Evolutionary conservation across 306 rosid genomes (phyloP).

Genomic region (Vicia faba): DNA sequence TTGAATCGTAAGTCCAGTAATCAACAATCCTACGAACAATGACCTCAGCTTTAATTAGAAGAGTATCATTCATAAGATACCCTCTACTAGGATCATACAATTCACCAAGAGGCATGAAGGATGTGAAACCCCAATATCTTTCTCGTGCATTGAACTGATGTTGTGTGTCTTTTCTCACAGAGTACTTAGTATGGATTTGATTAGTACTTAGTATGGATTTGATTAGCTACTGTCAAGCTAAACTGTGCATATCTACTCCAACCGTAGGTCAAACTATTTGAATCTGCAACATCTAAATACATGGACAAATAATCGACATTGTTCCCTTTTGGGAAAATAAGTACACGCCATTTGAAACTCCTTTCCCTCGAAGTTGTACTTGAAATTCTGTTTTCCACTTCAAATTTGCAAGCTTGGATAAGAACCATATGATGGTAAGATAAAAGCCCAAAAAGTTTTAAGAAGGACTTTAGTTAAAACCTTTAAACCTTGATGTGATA

Average conservation of each 20-base stretch:
- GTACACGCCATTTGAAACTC: no score
- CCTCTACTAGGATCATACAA: constrained; percentile 80
- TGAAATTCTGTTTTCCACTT: no score
- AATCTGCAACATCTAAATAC: constrained; percentile 90
- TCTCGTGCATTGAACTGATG: constrained; percentile 89
- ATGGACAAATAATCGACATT: constrained; percentile 85
- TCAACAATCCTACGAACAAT: constrained; percentile 81
- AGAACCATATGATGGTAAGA: no score
- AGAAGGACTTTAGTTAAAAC: no score
- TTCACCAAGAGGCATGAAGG: constrained; percentile 90
- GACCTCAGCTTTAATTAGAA: constrained; percentile 82
- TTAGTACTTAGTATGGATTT: constrained; percentile 64
- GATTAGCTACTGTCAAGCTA: constrained; percentile 77
- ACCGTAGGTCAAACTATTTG: constrained; percentile 75
- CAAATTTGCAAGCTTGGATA: no score
- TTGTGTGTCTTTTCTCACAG: constrained; percentile 89
- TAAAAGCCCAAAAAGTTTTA: no score
- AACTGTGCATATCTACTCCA: constrained; percentile 94
- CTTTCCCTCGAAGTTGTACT: no score
- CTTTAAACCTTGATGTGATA: no score
- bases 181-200: no score
- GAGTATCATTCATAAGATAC: constrained; percentile 73
- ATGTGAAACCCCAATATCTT: constrained; percentile 97
- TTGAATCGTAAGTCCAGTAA: constrained; percentile 85
- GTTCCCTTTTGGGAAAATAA: constrained; percentile 89